These are phyloP conservation scores for Hermanozyma aechmeae DNA, from an alignment of 805 yeast genomes.

Conservation along the genomic window DNA sequence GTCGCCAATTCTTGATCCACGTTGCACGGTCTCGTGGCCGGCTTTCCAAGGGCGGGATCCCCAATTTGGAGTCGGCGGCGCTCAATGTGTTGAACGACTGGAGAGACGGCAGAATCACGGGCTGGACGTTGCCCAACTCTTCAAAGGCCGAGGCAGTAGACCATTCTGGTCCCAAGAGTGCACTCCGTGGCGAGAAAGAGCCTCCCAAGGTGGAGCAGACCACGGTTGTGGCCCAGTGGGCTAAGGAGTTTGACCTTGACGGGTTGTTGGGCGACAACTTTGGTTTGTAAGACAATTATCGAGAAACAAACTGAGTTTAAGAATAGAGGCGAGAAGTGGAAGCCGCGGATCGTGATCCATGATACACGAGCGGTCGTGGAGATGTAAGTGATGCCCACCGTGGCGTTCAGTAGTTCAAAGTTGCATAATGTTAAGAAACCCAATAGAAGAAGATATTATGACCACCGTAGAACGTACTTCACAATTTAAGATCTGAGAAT, in stretches of 20 bases:
- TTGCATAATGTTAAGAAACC: no score
- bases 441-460: no score
- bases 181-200: slow-evolving; percentile 33
- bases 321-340: no score
- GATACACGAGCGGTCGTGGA: no score
- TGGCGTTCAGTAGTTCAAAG: no score
- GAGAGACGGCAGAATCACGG: slow-evolving; percentile 91
- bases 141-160: slow-evolving; percentile 29
- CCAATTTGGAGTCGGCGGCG: slow-evolving; percentile 83
- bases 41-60: slow-evolving; percentile 86
- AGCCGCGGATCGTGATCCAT: no score
- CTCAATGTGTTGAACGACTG: slow-evolving; percentile 79
- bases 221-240: slow-evolving; percentile 82
- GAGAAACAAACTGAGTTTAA: background rate
- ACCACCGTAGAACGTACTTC: no score
- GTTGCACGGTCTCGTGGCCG: slow-evolving; percentile 91
- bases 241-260: slow-evolving; percentile 89
- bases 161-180: slow-evolving; percentile 27
- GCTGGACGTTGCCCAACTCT: slow-evolving; percentile 75
- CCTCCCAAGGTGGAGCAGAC: slow-evolving; percentile 53
- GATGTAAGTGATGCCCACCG: no score
- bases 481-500: no score
- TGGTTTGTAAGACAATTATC: slow-evolving; percentile 13
- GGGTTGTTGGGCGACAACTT: slow-evolving; percentile 52
- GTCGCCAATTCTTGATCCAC: slow-evolving; percentile 82